Conservation (phyloP, 1,139 yeast genomes). For the Protomyces inouyei region DNA sequence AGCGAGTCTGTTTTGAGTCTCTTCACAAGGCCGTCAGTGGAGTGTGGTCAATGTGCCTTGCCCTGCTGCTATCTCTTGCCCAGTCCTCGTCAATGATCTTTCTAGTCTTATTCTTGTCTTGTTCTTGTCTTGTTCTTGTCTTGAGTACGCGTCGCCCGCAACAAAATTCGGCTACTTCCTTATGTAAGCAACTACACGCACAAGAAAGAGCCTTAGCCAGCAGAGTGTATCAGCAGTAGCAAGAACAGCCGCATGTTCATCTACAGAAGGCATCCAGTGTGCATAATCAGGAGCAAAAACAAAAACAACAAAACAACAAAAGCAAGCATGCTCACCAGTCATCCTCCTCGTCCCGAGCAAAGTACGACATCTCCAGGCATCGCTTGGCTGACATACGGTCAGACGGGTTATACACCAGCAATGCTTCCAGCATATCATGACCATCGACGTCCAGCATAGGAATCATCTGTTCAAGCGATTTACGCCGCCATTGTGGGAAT, state of each 20-base stretch:
- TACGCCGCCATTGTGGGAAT: conserved; percentile 83
- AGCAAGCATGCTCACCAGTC: background rate
- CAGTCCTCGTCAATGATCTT: background rate
- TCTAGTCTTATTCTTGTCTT: background rate
- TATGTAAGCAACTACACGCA: background rate
- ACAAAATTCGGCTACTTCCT: background rate
- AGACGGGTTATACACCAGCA: conserved; percentile 89
- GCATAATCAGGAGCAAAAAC: background rate
- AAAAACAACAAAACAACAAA: background rate
- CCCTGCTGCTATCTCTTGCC: background rate
- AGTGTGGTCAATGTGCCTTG: no score
- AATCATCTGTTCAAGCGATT: conserved; percentile 70
- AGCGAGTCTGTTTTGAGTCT: background rate
- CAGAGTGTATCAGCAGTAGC: background rate
- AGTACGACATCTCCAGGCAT: conserved; percentile 86
- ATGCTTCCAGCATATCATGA: conserved; percentile 70
- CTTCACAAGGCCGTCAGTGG: no score
- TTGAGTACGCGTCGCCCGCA: background rate
- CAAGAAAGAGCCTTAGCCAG: background rate
- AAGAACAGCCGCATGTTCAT: background rate
- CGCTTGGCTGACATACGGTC: conserved; percentile 90
- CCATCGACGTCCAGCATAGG: conserved; percentile 77
- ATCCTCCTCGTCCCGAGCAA: conserved; percentile 36
- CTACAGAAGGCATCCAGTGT: background rate
- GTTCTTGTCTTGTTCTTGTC: background rate